These are phyloP conservation scores for Trichophyton schoenleinii DNA, from an alignment of 2,329 filamentous ascomycete species.

Conservation along the genomic window DNA sequence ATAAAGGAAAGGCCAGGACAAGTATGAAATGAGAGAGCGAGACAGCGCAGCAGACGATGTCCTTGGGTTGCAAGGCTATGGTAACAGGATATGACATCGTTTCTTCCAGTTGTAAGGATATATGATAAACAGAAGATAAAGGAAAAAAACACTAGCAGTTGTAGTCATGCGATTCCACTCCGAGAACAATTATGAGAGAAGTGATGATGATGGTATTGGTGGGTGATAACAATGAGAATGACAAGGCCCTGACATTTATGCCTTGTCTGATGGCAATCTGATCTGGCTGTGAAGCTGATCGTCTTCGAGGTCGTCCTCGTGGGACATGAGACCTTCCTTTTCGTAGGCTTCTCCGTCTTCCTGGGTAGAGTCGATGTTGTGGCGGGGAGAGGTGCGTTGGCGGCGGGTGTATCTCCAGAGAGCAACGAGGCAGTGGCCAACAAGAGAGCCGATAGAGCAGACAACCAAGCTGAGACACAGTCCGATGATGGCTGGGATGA, in stretches of 20 bases:
- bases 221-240: not conserved
- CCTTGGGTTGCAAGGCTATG: too few relatives aligned
- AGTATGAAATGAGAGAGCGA: not conserved
- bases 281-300: constrained; percentile 22
- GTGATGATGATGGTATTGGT: too few relatives aligned
- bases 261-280: constrained; percentile 20
- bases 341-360: constrained; percentile 30
- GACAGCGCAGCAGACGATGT: too few relatives aligned
- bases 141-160: not conserved
- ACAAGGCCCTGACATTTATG: constrained; percentile 15
- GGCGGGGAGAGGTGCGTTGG: constrained; percentile 10
- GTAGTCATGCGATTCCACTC: constrained; percentile 2
- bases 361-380: constrained; percentile 13
- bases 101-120: too few relatives aligned
- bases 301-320: constrained; percentile 22
- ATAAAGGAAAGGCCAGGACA: not conserved
- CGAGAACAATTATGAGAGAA: not conserved
- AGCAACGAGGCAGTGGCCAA: constrained; percentile 35
- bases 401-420: constrained; percentile 33
- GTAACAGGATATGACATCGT: too few relatives aligned
- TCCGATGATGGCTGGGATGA: constrained; percentile 36
- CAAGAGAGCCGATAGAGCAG: constrained; percentile 36
- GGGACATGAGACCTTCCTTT: constrained; percentile 30
- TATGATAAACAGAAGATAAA: too few relatives aligned
- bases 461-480: constrained; percentile 35